Base-by-base conservation (phyloP, 1,139 yeast genomes). In the Taphrina communis region DNA sequence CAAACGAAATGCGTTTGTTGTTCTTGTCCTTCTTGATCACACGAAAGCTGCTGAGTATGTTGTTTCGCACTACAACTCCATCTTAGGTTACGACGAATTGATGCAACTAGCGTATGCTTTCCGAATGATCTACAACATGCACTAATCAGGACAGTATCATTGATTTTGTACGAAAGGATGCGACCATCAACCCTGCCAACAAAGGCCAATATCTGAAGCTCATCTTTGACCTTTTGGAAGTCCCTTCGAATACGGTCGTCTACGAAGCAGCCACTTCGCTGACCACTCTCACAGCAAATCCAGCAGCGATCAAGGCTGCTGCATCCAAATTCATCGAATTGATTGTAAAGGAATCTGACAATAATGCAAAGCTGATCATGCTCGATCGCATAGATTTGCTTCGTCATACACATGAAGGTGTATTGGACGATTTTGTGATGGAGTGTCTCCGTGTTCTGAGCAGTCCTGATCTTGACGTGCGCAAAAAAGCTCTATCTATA, bases 241-340 rank as follows among this genome's bases (percentile, higher is more conserved):
- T 87, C 55, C 81, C 87, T 1, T 85, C 88, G 46, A 87, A 88
- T 77, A 88, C 93, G 56, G 97, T 94, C 63, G 85, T 88, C 67
- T 93, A 90, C 77, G 99, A 94, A 80, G 96, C 97, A 44, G 96
- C 98, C 38, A 86, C 88, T 69, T 88, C 97, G 6, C 83, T 95
- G 75, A 86, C 96, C 39, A 83, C 85, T 19, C 83, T 95, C 74
- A 86, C 97, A 21, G 79, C 85, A 65, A 86, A 87, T 72, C 88
- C 94, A 44, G 81, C 85, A 55, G 86, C 89, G 14, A 84, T 93
- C 70, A 80, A 85, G 69, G 93, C 96, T 25, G 82, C 82, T n/a
- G 98, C 96, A 58, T 81, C 86, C 71, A 92, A 91, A 78, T 89
- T 92, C 76, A 87, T 93, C 72, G 97, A 91, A 72, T 83, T 94